Evolutionary conservation across 2,329 filamentous ascomycete species (phyloP), one percentile per base, ranked within the genome.

Genomic region (Curvularia verruculosa): DNA sequence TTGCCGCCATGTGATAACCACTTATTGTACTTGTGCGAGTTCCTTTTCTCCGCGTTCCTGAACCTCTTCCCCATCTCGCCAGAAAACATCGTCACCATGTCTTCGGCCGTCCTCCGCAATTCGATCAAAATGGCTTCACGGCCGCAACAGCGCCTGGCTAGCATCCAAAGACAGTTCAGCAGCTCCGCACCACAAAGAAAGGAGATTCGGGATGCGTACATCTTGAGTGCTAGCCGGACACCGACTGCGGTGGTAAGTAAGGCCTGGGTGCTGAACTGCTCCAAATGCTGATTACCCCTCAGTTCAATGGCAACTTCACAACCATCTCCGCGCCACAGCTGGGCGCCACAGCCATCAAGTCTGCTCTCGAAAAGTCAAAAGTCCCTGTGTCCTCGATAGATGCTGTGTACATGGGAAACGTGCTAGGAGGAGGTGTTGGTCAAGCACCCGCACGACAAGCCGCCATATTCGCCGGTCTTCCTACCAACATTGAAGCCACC

Each of bases 341-440:
- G 45, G 95, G 91, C 65, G 92, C 94, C 28, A 87, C 88, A 15
- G 95, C 93, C 56, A 98, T 99, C 81, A 95, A 93, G 78, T 89
- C 92, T 45, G 95, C 95, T 26, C 79, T 99, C 52, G 85, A 89
- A 67, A 96, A 95, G 78, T 96, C 93, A 50, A 88, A 87, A 63
- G 85, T 98, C 6, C 93, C 95, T 1, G 77, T 87, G 50, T 87
- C 89, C 31, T 90, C 89, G 74, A 91, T 98, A 71, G 90, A 89
- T 62, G 90, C 96, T 78, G 92, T 98, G 15, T 98, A 98, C 81
- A 96, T 98, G 91, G 95, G 95, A 74, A 96, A 97, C 71, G 95
- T 98, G 9, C 84, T 98, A 39, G 89, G 92, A 76, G 94, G 84
- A 43, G 85, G 85, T 18, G 85, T 95, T 5, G 95, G 95, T 44